Evolutionary conservation across 192 early-diverging fungal genomes (phyloP), one percentile per base, ranked within the genome.

Genomic region (Coemansia sp.): DNA sequence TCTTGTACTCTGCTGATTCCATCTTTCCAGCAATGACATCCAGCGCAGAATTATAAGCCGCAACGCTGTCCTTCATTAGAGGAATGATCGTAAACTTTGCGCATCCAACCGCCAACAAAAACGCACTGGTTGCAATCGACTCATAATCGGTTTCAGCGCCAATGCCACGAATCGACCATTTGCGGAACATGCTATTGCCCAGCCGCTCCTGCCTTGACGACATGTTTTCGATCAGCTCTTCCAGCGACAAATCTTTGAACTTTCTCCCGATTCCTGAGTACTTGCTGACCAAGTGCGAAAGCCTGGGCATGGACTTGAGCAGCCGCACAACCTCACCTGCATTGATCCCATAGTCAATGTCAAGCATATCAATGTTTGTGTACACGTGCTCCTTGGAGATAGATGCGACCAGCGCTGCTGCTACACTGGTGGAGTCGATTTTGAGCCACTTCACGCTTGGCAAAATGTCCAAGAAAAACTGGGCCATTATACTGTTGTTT

Each of bases 101-200:
- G n/a, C 55, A 57, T 5, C 28, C 55, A 20, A 26, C 55, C 12
- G 55, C 55, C 26, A 57, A 8, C 26, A 57, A 26, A 30, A 57
- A 30, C 31, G 30, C 29, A 26, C 55, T 57, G 29, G 55, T 57
- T 4, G 31, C 55, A 57, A 57, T 30, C 30, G 55, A 20, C 15
- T 57, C 31, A 26, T 26, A 51, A 23, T 51, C 48, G 26, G 55
- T 33, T 3, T 6, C 55, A 2, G 29, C 3, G 12, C 55, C 55
- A 20, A 30, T 34, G 16, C 55, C 31, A 18, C 55, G 55, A 8
- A 57, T 34, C 55, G 31, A 30, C 31, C 28, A 34, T n/a, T 34
- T 57, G 55, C 55, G 28, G 55, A 57, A 57, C 18, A 20, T 57
- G 55, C 55, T 57, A 29, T 20, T 18, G 7, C 30, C 55, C 55